Evolutionary conservation across 345 rosid genomes (phyloP), one percentile per base, ranked within the genome.

Genomic region (Gossypium thurberi): DNA sequence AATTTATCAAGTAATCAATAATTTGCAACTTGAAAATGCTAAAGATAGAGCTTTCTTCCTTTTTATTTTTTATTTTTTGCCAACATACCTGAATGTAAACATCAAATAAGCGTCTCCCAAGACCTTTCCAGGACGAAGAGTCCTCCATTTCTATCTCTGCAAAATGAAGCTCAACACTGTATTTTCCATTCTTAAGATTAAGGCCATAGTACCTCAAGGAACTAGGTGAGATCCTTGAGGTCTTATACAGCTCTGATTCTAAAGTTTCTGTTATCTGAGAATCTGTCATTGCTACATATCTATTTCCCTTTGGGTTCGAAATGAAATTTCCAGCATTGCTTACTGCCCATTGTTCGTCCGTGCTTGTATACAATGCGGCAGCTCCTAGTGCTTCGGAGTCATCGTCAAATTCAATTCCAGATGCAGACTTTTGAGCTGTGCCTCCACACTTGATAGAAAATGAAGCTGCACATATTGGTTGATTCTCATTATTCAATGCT

Each of bases 381-480:
- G 88, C 76, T 75, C 75, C 73, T 7, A 87, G 75, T 15, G 10
- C 17, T 63, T 82, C 83, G 3, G 83, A 78, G 69, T 87, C 91
- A 2, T 80, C 81, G n/a, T 84, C 78, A 13, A 76, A 85, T 67
- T 74, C 70, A 21, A 80, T 64, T 12, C 84, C 83, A 0, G 87
- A 79, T 44, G 88, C 80, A 43, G 91, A 82, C 37, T 71, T 74
- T 72, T 78, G 79, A 28, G 75, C 70, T 17, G 79, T 77, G 62
- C 89, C 91, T 88, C 91, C 91, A 43, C 85, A 82, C 55, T 85
- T 84, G 83, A 87, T 66, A 18, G 88, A 75, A 76, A 87, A 82
- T 42, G 89, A 81, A 75, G 86, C 88, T 85, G 85, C 78, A 75
- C 37, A 3, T 47, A 2, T 47, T 47, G 51, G 14, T 12, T 47